Conservation (phyloP, 495 filamentous ascomycete species). For the Lophiostoma macrostomum region DNA sequence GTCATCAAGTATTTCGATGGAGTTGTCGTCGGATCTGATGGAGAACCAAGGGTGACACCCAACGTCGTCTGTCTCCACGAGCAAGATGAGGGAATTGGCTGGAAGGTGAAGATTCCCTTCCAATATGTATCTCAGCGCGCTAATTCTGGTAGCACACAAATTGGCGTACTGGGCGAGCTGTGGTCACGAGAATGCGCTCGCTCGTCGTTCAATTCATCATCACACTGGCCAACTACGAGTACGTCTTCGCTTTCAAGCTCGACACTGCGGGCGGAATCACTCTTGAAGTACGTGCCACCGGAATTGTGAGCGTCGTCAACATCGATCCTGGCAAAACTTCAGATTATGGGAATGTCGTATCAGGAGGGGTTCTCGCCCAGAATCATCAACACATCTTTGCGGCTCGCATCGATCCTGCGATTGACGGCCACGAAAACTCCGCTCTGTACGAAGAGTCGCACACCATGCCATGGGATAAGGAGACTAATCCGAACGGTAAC, state of each 20-base stretch:
- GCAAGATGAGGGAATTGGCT: constrained; percentile 40
- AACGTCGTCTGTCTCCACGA: constrained; percentile 43
- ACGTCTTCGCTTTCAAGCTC: constrained; percentile 39
- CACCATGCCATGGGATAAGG: constrained; percentile 26
- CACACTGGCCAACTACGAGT: constrained; percentile 42
- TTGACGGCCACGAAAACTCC: constrained; percentile 35
- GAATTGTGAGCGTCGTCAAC: constrained; percentile 36
- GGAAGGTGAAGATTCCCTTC: too few species aligned
- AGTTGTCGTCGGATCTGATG: constrained; percentile 28
- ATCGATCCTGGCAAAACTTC: constrained; percentile 36
- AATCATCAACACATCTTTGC: constrained; percentile 41
- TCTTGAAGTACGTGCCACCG: constrained; percentile 39
- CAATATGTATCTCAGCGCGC: too few species aligned
- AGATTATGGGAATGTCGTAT: constrained; percentile 36
- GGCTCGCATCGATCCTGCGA: constrained; percentile 33
- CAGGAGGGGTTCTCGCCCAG: constrained; percentile 32
- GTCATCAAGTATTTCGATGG: constrained; percentile 37
- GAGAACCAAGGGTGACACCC: constrained; percentile 24
- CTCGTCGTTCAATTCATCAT: constrained; percentile 41
- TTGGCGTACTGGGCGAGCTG: constrained; percentile 32
- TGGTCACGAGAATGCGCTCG: constrained; percentile 34
- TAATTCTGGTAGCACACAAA: too few species aligned
- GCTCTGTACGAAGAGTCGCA: constrained; percentile 35
- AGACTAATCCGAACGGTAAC: constrained; percentile 36
- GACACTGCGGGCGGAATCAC: constrained; percentile 34